Conservation (phyloP, 2,329 filamentous ascomycete genomes). For the Claviceps spartinae region DNA sequence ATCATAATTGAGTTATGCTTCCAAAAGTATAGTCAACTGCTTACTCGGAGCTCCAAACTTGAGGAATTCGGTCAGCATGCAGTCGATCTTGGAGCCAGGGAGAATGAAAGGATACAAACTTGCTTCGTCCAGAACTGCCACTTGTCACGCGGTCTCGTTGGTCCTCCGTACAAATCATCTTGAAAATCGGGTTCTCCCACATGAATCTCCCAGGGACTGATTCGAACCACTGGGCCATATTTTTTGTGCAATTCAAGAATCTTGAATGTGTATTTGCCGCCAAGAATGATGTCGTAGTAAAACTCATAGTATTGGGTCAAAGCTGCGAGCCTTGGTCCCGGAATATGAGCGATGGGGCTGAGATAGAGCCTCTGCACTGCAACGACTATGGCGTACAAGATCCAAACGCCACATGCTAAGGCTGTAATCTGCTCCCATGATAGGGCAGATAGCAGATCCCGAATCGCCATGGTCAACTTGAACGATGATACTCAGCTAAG, state of each 20-base stretch:
- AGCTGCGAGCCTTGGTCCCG: conserved; percentile 25
- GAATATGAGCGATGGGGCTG: conserved; percentile 25
- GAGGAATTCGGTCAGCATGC: neutral
- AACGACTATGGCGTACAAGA: conserved; percentile 17
- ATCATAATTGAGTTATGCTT: neutral
- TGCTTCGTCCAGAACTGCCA: conserved; percentile 24
- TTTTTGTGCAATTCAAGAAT: conserved; percentile 26
- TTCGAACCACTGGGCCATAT: conserved; percentile 28
- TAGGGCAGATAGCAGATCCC: conserved; percentile 11
- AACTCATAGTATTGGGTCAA: conserved; percentile 26
- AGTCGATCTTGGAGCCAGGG: neutral
- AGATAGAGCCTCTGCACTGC: conserved; percentile 21
- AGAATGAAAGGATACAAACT: conserved; percentile 10
- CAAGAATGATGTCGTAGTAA: conserved; percentile 29
- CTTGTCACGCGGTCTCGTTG: conserved; percentile 18
- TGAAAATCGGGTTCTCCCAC: conserved; percentile 25
- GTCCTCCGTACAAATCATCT: conserved; percentile 23
- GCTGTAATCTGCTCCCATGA: conserved; percentile 14
- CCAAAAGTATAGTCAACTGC: neutral
- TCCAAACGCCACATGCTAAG: conserved; percentile 14
- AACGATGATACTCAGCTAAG: neutral
- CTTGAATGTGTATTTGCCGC: conserved; percentile 28
- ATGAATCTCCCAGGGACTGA: conserved; percentile 27
- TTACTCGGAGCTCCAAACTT: conserved; percentile 23
- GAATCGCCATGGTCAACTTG: conserved; percentile 6